phyloP scores from a whole-genome alignment of 148 eudicot genomes.

The Cornus kousa region DNA sequence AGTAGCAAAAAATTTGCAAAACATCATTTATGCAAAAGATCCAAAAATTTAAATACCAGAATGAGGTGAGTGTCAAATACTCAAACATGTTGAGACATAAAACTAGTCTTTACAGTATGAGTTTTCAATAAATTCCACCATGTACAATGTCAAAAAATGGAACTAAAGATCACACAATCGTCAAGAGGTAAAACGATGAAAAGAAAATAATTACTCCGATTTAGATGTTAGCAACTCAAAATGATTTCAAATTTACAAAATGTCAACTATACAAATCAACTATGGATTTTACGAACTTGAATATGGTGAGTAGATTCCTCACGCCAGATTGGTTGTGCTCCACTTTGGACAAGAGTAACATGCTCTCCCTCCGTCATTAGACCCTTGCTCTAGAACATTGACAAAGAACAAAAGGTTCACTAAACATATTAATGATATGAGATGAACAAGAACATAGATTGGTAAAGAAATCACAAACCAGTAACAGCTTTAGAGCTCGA shows the following conservation, averaged over 20 bases:
- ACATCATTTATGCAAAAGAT: too few species aligned
- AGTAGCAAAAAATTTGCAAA: too few species aligned
- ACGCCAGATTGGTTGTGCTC: slow-evolving; percentile 98
- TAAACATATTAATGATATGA: not conserved
- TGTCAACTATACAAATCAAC: slow-evolving; percentile 21
- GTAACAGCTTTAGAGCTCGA: slow-evolving; percentile 67
- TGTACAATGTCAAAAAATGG: not conserved
- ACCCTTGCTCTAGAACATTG: slow-evolving; percentile 52
- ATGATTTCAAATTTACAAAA: not conserved
- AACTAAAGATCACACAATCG: not conserved
- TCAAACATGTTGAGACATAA: not conserved
- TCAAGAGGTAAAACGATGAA: not conserved
- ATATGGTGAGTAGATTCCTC: slow-evolving; percentile 89
- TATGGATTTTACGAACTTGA: slow-evolving; percentile 83
- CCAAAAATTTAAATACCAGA: not conserved
- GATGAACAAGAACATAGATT: not conserved
- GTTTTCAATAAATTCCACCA: not conserved
- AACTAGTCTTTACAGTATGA: not conserved
- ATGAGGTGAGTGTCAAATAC: not conserved
- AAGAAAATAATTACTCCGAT: not conserved
- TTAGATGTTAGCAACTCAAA: not conserved
- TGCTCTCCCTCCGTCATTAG: slow-evolving; percentile 62
- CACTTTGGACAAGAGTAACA: slow-evolving; percentile 96
- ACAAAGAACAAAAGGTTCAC: not conserved
- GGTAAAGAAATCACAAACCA: slow-evolving; percentile 39